Evolutionary conservation across 805 yeast genomes (phyloP).

Genomic region (Priceomyces melissophilus): DNA sequence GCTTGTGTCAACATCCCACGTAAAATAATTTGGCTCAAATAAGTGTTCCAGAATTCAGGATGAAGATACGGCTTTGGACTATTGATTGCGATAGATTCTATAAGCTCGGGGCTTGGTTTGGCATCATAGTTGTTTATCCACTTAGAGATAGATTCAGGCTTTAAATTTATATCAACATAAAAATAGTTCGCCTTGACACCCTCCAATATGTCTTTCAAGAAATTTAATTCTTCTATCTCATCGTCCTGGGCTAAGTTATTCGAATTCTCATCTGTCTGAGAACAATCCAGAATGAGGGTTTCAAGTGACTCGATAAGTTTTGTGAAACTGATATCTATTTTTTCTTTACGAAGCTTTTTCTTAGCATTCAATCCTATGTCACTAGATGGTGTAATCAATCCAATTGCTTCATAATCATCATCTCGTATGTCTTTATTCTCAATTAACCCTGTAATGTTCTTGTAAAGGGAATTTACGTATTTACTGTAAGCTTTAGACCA

Average conservation of each 20-base stretch:
- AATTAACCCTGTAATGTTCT: conserved; percentile 42
- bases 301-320: conserved; percentile 26
- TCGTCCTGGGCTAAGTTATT: conserved; percentile 16
- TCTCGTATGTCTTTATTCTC: conserved; percentile 15
- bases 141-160: conserved; percentile 43
- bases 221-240: conserved; percentile 26
- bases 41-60: conserved; percentile 59
- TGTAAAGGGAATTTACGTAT: conserved; percentile 50
- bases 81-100: conserved; percentile 44
- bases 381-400: conserved; percentile 24
- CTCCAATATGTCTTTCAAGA: conserved; percentile 50
- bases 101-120: conserved; percentile 53
- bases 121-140: conserved; percentile 75
- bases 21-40: conserved; percentile 51
- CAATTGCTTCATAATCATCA: conserved; percentile 24
- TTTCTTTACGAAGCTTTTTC: conserved; percentile 6
- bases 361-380: conserved; percentile 11
- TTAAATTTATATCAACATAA: conserved; percentile 30
- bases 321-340: conserved; percentile 24
- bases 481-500: conserved; percentile 39
- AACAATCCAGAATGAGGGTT: conserved; percentile 22
- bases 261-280: conserved; percentile 4
- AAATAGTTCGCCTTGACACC: conserved; percentile 56
- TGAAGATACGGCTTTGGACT: conserved; percentile 46
- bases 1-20: conserved; percentile 65